A percentile compares a stretch with the other conserved stretches of the same genome.
phyloP scores from a whole-genome alignment of 495 filamentous ascomycete genomes.

The Massariosphaeria phaeospora region DNA sequence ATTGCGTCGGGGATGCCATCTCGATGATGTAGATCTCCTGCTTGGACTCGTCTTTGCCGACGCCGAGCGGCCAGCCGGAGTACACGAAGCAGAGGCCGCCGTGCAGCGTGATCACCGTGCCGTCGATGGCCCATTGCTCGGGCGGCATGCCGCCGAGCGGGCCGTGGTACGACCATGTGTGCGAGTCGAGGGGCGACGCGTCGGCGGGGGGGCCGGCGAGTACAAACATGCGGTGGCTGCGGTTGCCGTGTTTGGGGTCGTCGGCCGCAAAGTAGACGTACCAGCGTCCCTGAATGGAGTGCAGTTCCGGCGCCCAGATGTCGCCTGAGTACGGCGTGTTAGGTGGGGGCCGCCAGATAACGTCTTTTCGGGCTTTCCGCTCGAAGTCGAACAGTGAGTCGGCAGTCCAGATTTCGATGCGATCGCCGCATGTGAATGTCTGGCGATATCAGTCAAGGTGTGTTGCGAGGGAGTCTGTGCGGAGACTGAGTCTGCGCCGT shows the following conservation, averaged over 20 bases:
- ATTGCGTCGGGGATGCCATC: slow-evolving; percentile 26
- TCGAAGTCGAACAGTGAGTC: slow-evolving; percentile 30
- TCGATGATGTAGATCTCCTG: slow-evolving; percentile 37
- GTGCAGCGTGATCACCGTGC: slow-evolving; percentile 35
- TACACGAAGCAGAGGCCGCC: slow-evolving; percentile 35
- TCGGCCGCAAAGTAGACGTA: slow-evolving; percentile 39
- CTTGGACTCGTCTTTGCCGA: slow-evolving; percentile 20
- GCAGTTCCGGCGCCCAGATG: slow-evolving; percentile 41
- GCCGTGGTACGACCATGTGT: slow-evolving; percentile 34
- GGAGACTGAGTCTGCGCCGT: slow-evolving; percentile 3
- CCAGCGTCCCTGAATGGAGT: slow-evolving; percentile 35
- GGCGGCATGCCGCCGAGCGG: slow-evolving; percentile 32
- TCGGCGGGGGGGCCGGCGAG: slow-evolving; percentile 32
- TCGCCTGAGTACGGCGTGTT: slow-evolving; percentile 29
- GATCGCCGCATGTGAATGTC: slow-evolving; percentile 37
- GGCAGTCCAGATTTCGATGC: slow-evolving; percentile 37
- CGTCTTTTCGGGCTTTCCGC: slow-evolving; percentile 20
- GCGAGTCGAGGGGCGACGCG: slow-evolving; percentile 14
- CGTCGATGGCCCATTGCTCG: slow-evolving; percentile 40
- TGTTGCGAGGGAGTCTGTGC: too few species aligned
- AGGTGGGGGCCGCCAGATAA: slow-evolving; percentile 31
- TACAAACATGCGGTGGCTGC: slow-evolving; percentile 37
- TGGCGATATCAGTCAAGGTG: neutral
- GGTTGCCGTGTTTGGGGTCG: slow-evolving; percentile 28
- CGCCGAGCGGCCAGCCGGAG: slow-evolving; percentile 37